Evolutionary conservation across 495 filamentous ascomycete genomes (phyloP).

Genomic region (Chaetomium tenue): DNA sequence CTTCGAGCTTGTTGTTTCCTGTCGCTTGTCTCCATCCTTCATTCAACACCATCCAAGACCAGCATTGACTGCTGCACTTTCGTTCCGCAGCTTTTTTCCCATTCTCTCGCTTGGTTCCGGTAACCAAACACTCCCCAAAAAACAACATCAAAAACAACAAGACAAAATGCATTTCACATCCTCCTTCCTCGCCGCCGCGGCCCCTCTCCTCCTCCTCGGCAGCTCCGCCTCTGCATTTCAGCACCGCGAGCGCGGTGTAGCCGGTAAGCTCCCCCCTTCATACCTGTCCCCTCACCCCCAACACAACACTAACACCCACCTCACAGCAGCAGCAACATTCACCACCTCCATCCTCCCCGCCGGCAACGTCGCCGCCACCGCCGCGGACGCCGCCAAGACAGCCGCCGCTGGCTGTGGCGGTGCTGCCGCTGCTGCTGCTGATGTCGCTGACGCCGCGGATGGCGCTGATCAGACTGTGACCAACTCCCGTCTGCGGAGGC

Average conservation of each 20-base stretch:
- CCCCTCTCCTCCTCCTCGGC: slow-evolving; percentile 6
- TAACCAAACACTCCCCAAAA: background rate
- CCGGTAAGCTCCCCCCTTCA: background rate
- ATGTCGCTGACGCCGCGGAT: background rate
- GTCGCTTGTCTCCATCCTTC: background rate
- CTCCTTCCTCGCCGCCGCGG: background rate
- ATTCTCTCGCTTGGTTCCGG: background rate
- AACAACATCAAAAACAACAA: background rate
- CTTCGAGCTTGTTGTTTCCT: background rate
- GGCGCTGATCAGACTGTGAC: background rate
- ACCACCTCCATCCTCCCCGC: background rate
- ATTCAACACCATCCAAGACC: background rate
- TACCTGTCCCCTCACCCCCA: background rate
- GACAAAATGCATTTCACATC: slow-evolving; percentile 16
- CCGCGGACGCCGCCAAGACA: background rate
- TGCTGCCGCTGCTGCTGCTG: background rate
- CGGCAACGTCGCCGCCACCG: background rate
- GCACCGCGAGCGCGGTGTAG: background rate
- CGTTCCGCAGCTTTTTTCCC: background rate
- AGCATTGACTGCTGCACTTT: slow-evolving; percentile 16
- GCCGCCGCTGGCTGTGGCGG: background rate
- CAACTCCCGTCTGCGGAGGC: background rate
- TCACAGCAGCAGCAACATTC: background rate
- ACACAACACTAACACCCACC: background rate
- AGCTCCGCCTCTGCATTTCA: background rate